Evolutionary conservation across 2,329 filamentous ascomycete species (phyloP), one percentile per base, ranked within the genome.

Genomic region (Clarireedia paspali): DNA sequence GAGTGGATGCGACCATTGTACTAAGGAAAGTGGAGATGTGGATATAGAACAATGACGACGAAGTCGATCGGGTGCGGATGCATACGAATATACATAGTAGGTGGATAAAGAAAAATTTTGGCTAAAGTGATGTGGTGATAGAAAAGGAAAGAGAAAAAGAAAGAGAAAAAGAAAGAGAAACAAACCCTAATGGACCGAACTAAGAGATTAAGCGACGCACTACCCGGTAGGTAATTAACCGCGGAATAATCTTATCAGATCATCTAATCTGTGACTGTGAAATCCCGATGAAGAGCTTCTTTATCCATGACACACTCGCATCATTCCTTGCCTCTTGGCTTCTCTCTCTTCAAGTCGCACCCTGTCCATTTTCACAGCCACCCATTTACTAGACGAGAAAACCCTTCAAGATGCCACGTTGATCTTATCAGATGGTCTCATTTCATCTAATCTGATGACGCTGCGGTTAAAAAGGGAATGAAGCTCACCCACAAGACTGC

Each of bases 361-460:
- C 15, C 20, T 20, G 39, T 17, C 15, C 7, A 14, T 6, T 7
- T 42, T 42, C 7, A 42, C 39, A 42, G n/a, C n/a, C 20, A 17
- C n/a, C 15, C 9, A 12, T 9, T 42, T 17, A 42, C 15, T 4
- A 17, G 39, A 20, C 39, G 9, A 17, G 39, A 42, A 34, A 34
- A 34, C 30, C 30, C 17, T 42, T 42, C 39, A 42, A 17, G 5
- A 20, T 44, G 40, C 17, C 17, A 44, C 17, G 17, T 44, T 24
- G 17, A 44, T 44, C 40, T 44, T 44, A 44, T 44, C 40, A 44
- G 40, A 44, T 44, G n/a, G 23, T 24, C 49, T 44, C 40, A 51
- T 51, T 38, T 5, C 40, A 44, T 44, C 39, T 51, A 51, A 51
- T 51, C 49, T 9, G 49, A 51, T 51, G n/a, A 20, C 24, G 40